A percentile compares a stretch with the other conserved stretches of the same genome.
Evolutionary conservation across 371 early-diverging fungal species (phyloP).

Genomic region (Lichtheimia ramosa): DNA sequence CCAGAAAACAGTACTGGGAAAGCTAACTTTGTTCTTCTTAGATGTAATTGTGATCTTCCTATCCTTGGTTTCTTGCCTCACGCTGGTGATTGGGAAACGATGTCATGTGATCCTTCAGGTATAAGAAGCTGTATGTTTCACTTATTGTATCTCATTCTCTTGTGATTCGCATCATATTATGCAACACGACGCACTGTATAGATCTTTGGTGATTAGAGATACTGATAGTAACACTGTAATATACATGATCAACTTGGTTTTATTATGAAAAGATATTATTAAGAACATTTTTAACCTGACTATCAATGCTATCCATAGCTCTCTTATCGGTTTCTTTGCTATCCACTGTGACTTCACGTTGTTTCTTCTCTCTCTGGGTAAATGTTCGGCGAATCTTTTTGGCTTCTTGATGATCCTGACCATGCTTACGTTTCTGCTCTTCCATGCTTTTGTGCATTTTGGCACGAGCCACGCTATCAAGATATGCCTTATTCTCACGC

Average conservation of each 20-base stretch:
- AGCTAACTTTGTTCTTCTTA: too few species aligned
- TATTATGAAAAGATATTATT: slow-evolving; percentile 39
- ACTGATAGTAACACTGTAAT: too few species aligned
- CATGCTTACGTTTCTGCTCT: slow-evolving; percentile 33
- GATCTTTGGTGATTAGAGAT: too few species aligned
- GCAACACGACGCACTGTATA: too few species aligned
- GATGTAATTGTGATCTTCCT: too few species aligned
- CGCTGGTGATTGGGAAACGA: too few species aligned
- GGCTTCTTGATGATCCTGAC: slow-evolving; percentile 11
- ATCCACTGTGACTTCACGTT: slow-evolving; percentile 31
- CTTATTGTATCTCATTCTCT: too few species aligned
- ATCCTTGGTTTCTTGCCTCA: too few species aligned
- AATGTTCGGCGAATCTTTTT: slow-evolving; percentile 56
- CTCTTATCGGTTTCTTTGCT: slow-evolving; percentile 22
- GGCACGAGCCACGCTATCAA: slow-evolving; percentile 82
- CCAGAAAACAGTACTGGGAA: too few species aligned
- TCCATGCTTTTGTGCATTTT: slow-evolving; percentile 84
- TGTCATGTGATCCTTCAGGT: too few species aligned
- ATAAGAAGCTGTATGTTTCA: too few species aligned
- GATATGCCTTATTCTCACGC: slow-evolving; percentile 82
- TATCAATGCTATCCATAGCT: slow-evolving; percentile 20
- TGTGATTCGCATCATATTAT: too few species aligned
- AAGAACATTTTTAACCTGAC: slow-evolving; percentile 37
- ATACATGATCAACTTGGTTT: background rate
- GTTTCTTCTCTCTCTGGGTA: slow-evolving; percentile 57